Evolutionary conservation across 148 eudicot genomes (phyloP).

Genomic region (Salicornia ramosissima): DNA sequence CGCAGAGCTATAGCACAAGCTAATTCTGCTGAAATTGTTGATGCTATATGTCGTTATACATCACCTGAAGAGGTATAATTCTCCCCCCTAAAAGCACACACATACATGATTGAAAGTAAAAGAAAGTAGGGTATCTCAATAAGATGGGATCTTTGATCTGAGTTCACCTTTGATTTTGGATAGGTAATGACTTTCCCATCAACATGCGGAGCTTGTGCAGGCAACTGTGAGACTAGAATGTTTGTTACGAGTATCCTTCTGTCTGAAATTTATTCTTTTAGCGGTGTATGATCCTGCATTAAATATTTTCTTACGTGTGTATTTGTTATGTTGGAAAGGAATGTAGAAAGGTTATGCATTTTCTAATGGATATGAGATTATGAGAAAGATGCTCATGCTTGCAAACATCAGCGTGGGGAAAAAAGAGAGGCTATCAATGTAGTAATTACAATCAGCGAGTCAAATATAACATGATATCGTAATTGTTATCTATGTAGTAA

Average conservation of each 20-base stretch:
- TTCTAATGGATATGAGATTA: conserved; percentile 2
- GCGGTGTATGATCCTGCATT: not conserved
- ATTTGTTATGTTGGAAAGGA: not conserved
- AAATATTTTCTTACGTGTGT: not conserved
- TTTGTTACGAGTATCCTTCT: conserved; percentile 90
- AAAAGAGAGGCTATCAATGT: not conserved
- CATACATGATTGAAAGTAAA: not conserved
- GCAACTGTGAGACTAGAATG: conserved; percentile 81
- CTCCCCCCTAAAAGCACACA: not conserved
- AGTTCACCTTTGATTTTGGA: conserved; percentile 5
- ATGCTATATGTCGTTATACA: conserved; percentile 82
- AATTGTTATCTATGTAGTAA: not conserved
- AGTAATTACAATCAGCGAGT: not conserved
- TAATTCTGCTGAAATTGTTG: conserved; percentile 60
- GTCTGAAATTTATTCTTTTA: not conserved
- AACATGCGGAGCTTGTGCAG: conserved; percentile 88
- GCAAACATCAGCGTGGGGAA: not conserved
- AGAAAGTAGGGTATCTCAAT: not conserved
- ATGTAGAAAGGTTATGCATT: not conserved
- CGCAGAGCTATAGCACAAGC: conserved; percentile 88
- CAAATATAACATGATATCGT: too few species aligned
- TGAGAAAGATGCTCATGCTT: not conserved
- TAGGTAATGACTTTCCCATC: conserved; percentile 97
- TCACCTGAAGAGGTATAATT: conserved; percentile 81
- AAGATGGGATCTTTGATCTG: conserved; percentile 2